phyloP scores from a whole-genome alignment of 768 basidiomycete genomes.

The Agaricus subrufescens region DNA sequence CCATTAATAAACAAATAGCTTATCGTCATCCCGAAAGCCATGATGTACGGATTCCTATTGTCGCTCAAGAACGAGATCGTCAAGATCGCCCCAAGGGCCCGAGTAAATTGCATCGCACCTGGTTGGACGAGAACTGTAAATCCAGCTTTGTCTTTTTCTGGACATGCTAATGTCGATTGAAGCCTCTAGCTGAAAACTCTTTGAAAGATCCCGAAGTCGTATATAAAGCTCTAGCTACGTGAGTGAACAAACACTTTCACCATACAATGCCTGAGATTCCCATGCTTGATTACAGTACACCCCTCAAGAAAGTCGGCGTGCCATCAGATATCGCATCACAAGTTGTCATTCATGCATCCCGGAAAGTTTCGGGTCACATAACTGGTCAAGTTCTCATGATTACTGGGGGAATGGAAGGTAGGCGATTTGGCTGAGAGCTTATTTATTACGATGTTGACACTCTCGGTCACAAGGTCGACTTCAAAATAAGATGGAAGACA shows the following conservation, averaged over 20 bases:
- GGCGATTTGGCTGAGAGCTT: conserved; percentile 1
- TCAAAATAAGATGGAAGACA: conserved; percentile 23
- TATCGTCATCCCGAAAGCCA: conserved; percentile 30
- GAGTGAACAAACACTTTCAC: conserved; percentile 16
- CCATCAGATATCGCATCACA: conserved; percentile 64
- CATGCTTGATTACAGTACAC: conserved; percentile 38
- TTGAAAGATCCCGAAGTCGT: conserved; percentile 50
- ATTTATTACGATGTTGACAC: not conserved
- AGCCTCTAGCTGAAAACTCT: conserved; percentile 53
- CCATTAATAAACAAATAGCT: not conserved
- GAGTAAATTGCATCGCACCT: conserved; percentile 69
- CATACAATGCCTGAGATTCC: not conserved
- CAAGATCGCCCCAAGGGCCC: conserved; percentile 60
- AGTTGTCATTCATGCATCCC: conserved; percentile 56
- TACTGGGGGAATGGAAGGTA: conserved; percentile 77
- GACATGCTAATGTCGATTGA: not conserved
- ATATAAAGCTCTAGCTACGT: conserved; percentile 67
- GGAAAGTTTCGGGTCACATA: conserved; percentile 62
- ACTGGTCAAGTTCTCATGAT: conserved; percentile 69
- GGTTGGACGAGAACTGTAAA: conserved; percentile 59
- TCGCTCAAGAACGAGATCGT: conserved; percentile 81
- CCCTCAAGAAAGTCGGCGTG: conserved; percentile 62
- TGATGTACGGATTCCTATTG: conserved; percentile 70
- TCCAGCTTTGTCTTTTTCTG: not conserved
- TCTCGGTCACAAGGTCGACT: conserved; percentile 21